Percentiles rank a stretch among this genome's conserved stretches.
These are phyloP conservation scores for Astragalus membranaceus DNA, from an alignment of 306 rosid genomes.

Conservation along the genomic window DNA sequence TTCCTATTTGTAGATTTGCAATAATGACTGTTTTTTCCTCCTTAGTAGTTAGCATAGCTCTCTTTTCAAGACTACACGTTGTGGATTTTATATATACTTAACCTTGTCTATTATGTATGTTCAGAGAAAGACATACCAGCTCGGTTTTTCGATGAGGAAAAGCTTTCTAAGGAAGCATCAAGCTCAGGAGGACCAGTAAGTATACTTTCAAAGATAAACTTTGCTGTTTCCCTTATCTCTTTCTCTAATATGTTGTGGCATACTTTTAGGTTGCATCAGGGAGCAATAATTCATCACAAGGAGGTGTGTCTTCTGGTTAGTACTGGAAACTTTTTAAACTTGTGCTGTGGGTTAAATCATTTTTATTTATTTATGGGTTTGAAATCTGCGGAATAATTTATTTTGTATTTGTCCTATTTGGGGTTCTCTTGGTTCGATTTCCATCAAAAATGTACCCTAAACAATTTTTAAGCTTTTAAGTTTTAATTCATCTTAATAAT, in stretches of 20 bases:
- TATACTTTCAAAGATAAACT: not conserved
- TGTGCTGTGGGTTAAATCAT: not conserved
- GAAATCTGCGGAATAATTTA: not conserved
- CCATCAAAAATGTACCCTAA: not conserved
- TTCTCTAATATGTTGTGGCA: not conserved
- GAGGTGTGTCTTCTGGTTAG: slow-evolving; percentile 69
- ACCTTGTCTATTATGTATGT: slow-evolving; percentile 1
- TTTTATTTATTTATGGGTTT: not conserved
- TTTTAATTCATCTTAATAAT: not conserved
- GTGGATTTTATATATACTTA: slow-evolving; percentile 6
- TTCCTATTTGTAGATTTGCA: slow-evolving; percentile 2
- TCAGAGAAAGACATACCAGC: slow-evolving; percentile 90
- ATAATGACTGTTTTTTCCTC: too few relatives aligned
- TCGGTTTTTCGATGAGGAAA: slow-evolving; percentile 58
- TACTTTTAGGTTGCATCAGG: slow-evolving; percentile 51
- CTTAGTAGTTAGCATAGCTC: not conserved
- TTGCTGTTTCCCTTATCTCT: too few relatives aligned
- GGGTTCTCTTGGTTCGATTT: not conserved
- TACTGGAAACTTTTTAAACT: slow-evolving; percentile 5
- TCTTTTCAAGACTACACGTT: not conserved
- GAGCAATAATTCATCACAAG: slow-evolving; percentile 35
- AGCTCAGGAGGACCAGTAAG: slow-evolving; percentile 70
- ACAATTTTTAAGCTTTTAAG: not conserved
- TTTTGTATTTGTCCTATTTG: slow-evolving; percentile 3
- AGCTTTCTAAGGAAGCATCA: slow-evolving; percentile 54